Conservation (phyloP, 768 basidiomycete genomes). For the Pleurotus pulmonarius region DNA sequence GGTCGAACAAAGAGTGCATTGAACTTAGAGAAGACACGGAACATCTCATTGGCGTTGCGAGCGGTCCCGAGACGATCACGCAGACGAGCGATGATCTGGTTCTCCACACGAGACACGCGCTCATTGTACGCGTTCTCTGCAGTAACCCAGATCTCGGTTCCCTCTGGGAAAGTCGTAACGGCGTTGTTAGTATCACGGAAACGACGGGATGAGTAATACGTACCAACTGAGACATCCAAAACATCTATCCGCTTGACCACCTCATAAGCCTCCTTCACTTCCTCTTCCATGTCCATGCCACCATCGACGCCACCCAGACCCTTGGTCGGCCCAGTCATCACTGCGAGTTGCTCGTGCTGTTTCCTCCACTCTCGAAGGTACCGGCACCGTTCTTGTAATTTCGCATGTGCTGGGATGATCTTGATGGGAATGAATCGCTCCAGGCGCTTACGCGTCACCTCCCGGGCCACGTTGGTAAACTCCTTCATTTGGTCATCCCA, state of each 20-base stretch:
- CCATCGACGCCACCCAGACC: conserved; percentile 73
- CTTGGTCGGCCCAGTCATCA: conserved; percentile 95
- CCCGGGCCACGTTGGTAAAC: conserved; percentile 89
- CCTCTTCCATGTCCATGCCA: conserved; percentile 97
- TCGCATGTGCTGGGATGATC: conserved; percentile 85
- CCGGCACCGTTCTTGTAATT: conserved; percentile 81
- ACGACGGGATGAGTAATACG: conserved; percentile 21
- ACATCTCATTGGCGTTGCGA: conserved; percentile 98
- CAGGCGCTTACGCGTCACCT: conserved; percentile 82
- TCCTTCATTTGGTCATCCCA: conserved; percentile 93
- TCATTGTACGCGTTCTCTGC: conserved; percentile 98
- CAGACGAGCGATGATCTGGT: conserved; percentile 93
- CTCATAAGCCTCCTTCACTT: conserved; percentile 95
- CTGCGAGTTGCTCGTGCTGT: conserved; percentile 94
- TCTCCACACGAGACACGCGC: conserved; percentile 94
- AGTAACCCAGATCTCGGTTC: conserved; percentile 96
- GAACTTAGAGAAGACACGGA: conserved; percentile 97
- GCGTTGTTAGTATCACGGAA: not conserved
- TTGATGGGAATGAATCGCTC: conserved; percentile 98
- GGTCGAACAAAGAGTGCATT: conserved; percentile 95
- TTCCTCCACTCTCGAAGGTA: conserved; percentile 93
- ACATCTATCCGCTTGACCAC: conserved; percentile 97
- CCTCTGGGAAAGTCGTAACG: conserved; percentile 49
- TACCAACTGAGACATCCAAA: conserved; percentile 88
- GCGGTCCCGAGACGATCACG: conserved; percentile 93